These are phyloP conservation scores for Aspergillus puulaauensis DNA, from an alignment of 2,329 filamentous ascomycete species.

Conservation along the genomic window DNA sequence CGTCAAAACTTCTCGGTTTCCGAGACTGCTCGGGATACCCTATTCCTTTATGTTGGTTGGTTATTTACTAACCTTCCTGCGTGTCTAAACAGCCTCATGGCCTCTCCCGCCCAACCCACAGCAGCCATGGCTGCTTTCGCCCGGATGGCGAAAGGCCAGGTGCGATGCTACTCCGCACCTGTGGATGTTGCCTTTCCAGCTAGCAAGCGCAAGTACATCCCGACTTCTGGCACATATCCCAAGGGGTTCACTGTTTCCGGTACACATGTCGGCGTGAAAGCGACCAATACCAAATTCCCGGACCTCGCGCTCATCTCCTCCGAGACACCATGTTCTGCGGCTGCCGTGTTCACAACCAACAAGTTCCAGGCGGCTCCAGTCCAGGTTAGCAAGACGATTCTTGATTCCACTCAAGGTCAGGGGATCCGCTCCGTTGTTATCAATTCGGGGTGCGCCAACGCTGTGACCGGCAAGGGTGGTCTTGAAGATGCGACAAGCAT, in stretches of 20 bases:
- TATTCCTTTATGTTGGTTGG: background rate
- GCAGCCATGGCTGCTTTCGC: slow-evolving; percentile 35
- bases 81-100: slow-evolving; percentile 22
- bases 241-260: slow-evolving; percentile 85
- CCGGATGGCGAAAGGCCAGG: slow-evolving; percentile 39
- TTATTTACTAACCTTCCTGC: background rate
- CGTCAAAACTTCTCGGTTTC: background rate
- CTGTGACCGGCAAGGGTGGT: slow-evolving; percentile 88
- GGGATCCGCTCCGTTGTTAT: slow-evolving; percentile 81
- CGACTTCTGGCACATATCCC: slow-evolving; percentile 80
- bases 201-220: slow-evolving; percentile 87
- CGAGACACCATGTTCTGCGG: slow-evolving; percentile 78
- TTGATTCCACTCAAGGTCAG: slow-evolving; percentile 64
- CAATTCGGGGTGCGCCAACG: slow-evolving; percentile 96
- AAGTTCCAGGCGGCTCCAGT: slow-evolving; percentile 97
- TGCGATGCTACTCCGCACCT: slow-evolving; percentile 46
- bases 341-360: slow-evolving; percentile 96
- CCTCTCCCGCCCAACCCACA: slow-evolving; percentile 25
- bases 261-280: slow-evolving; percentile 89
- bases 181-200: slow-evolving; percentile 61
- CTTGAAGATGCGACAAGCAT: slow-evolving; percentile 85
- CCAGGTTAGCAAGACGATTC: slow-evolving; percentile 73
- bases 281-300: slow-evolving; percentile 84
- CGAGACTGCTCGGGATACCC: background rate
- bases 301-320: slow-evolving; percentile 89